Evolutionary conservation across 148 eudicot genomes (phyloP), one percentile per base, ranked within the genome.

Genomic region (Hydrangea macrophylla): DNA sequence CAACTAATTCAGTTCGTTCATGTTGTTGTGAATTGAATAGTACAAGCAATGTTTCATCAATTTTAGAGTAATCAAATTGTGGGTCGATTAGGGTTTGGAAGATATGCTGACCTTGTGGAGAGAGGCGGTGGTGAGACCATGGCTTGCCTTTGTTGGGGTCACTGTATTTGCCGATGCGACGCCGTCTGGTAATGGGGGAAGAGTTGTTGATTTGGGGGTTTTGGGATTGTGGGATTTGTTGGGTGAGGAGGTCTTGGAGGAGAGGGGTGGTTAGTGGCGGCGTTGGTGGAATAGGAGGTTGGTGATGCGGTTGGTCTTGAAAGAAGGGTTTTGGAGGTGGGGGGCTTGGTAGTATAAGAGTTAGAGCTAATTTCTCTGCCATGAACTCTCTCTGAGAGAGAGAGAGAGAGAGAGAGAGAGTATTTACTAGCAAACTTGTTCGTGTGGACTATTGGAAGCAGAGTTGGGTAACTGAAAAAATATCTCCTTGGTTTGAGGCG

Each of bases 111-210:
- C 94, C 98, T 84, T 67, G 77, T 13, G 78, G 68, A 32, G 96
- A 92, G 57, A 90, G 84, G 35, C 79, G 72, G 73, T 73, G 76
- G 71, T 76, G 76, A 30, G 84, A 70, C 98, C 98, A 93, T 6
- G 96, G 95, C 57, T 90, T 81, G 30, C 95, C 98, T 13, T 75
- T 83, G 78, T 90, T 90, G 40, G 86, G 76, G 88, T 93, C 96
- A 0, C 60, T 74, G 81, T 67, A 65, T 60, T 82, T 90, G 10
- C 95, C 92, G 12, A 90, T 78, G 5, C 86, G 86, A 15, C 78
- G 85, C 10, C 88, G 86, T 4, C 65, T 69, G 18, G 77, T 67
- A 50, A 76, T 51, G 18, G 58, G 56, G 39, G 80, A 32, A 31
- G 58, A 79, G 63, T 67, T 18, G 69, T 59, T 51, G 65, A 24